phyloP scores from a whole-genome alignment of 805 yeast genomes.

The Saccharomycopsis oosterbeekiorum region DNA sequence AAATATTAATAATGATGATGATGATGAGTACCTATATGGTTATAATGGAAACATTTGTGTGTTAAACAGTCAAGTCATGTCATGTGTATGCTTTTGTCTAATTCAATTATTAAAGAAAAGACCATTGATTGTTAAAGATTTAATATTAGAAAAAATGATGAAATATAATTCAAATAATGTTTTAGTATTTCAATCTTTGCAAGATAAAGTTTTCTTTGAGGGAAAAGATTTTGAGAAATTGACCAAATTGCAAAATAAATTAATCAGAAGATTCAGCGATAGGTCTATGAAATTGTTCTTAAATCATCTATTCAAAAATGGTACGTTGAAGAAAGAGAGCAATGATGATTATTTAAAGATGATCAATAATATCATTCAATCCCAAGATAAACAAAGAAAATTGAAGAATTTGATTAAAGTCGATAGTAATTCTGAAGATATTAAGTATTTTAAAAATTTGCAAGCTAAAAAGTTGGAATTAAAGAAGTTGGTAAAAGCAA shows the following conservation, averaged over 20 bases:
- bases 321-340: neutral
- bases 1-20: conserved; percentile 16
- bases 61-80: conserved; percentile 40
- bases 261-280: conserved; percentile 54
- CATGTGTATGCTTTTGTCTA: conserved; percentile 59
- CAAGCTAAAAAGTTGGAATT: conserved; percentile 23
- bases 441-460: conserved; percentile 14
- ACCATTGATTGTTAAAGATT: conserved; percentile 41
- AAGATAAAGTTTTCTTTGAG: conserved; percentile 16
- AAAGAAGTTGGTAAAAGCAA: conserved; percentile 21
- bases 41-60: neutral
- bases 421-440: conserved; percentile 13
- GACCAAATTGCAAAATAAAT: conserved; percentile 26
- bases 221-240: conserved; percentile 29
- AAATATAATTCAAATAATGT: conserved; percentile 30
- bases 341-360: conserved; percentile 7
- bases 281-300: conserved; percentile 40
- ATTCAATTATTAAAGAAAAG: conserved; percentile 56
- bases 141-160: conserved; percentile 36
- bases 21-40: conserved; percentile 17
- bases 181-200: conserved; percentile 25
- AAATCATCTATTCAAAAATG: conserved; percentile 13
- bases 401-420: conserved; percentile 6
- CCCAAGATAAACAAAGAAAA: conserved; percentile 15
- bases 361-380: conserved; percentile 7